Percentiles rank a stretch among this genome's conserved stretches.
These are phyloP conservation scores for Arthrobotrys iridis DNA, from an alignment of 2,329 filamentous ascomycete genomes.

Conservation along the genomic window DNA sequence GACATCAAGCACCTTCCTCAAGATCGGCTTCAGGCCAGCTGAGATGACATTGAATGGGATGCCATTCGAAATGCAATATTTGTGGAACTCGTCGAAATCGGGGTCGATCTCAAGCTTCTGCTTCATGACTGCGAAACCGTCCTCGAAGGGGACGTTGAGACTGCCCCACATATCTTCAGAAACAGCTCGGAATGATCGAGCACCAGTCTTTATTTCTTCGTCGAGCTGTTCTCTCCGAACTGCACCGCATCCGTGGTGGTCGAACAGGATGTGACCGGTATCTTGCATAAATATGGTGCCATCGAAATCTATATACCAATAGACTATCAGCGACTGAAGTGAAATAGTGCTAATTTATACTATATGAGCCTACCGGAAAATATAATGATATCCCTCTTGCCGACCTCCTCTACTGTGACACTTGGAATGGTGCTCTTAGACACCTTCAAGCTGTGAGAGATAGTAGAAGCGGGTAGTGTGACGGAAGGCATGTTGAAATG, in stretches of 20 bases:
- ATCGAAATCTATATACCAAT: conserved; percentile 70
- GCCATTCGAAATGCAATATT: conserved; percentile 70
- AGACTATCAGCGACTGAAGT: neutral
- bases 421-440: conserved; percentile 54
- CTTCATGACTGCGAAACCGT: conserved; percentile 74
- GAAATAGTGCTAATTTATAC: neutral
- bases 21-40: conserved; percentile 73
- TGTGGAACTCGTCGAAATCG: conserved; percentile 72
- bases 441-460: conserved; percentile 51
- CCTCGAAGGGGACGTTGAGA: conserved; percentile 73
- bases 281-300: conserved; percentile 78
- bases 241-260: conserved; percentile 71
- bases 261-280: conserved; percentile 75
- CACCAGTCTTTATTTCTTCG: conserved; percentile 72
- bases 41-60: conserved; percentile 77
- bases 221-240: conserved; percentile 69
- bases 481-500: conserved; percentile 44
- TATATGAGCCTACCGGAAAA: conserved; percentile 62
- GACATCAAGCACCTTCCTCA: conserved; percentile 71
- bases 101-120: conserved; percentile 71
- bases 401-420: conserved; percentile 54
- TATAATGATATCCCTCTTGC: conserved; percentile 63
- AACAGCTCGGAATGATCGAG: conserved; percentile 75
- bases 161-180: conserved; percentile 78
- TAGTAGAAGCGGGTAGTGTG: conserved; percentile 32